phyloP scores from a whole-genome alignment of 306 rosid species.

The Spatholobus suberectus region DNA sequence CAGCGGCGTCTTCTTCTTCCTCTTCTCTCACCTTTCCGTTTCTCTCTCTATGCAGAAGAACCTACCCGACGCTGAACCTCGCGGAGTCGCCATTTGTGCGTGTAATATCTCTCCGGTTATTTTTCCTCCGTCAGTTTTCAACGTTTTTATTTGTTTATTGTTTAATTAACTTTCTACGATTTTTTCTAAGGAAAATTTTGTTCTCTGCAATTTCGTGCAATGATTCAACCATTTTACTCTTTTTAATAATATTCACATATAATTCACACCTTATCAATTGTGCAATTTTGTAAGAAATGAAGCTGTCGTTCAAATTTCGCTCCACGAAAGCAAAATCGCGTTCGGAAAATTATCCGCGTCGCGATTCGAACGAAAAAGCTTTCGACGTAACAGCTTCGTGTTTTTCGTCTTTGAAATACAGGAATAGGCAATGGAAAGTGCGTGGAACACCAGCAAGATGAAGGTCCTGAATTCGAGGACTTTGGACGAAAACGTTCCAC shows the following conservation, averaged over 20 bases:
- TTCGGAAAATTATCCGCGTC: background rate
- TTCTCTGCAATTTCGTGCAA: constrained; percentile 11
- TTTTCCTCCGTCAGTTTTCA: background rate
- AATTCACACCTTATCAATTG: background rate
- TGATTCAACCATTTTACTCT: constrained; percentile 7
- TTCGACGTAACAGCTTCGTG: constrained; percentile 29
- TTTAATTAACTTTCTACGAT: background rate
- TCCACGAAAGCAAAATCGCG: background rate
- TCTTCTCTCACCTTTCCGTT: background rate
- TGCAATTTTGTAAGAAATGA: background rate
- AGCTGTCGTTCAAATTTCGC: constrained; percentile 11
- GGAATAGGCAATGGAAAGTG: constrained; percentile 49
- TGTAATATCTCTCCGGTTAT: constrained; percentile 18
- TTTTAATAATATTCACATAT: background rate
- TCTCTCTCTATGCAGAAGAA: constrained; percentile 21
- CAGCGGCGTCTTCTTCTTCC: constrained; percentile 8
- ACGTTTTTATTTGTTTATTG: background rate
- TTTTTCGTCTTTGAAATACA: constrained; percentile 31
- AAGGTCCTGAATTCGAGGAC: constrained; percentile 38
- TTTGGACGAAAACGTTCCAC: constrained; percentile 48
- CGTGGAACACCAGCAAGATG: constrained; percentile 33
- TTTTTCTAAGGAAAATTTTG: background rate
- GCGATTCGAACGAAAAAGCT: background rate
- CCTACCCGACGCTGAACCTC: background rate
- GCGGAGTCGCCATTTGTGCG: background rate